Evolutionary conservation across 129 eudicot species (phyloP).

Genomic region (Smallanthus sonchifolius): DNA sequence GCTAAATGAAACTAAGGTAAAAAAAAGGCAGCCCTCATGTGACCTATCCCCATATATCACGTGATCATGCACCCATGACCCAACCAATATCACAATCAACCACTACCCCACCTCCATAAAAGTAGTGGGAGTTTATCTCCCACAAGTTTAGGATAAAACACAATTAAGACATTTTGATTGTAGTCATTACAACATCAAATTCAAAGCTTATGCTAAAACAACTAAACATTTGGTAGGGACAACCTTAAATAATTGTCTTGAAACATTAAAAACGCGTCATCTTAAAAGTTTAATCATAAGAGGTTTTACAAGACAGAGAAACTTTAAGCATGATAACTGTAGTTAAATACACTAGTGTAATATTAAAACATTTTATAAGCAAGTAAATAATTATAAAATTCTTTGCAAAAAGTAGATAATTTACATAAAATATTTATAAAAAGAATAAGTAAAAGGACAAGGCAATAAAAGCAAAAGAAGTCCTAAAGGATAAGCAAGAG

Average conservation of each 20-base stretch:
- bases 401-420: background rate
- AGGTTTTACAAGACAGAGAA: background rate
- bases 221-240: slow-evolving; percentile 4
- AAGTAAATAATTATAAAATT: background rate
- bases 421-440: background rate
- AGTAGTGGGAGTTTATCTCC: background rate
- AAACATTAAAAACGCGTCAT: background rate
- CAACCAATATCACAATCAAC: slow-evolving; percentile 34
- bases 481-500: slow-evolving; percentile 29
- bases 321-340: background rate
- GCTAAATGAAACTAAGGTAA: slow-evolving; percentile 32
- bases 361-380: background rate
- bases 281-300: background rate
- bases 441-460: slow-evolving; percentile 14
- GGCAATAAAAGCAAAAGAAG: slow-evolving; percentile 27
- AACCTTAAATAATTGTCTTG: background rate
- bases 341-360: background rate
- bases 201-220: background rate
- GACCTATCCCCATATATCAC: slow-evolving; percentile 41
- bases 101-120: slow-evolving; percentile 17
- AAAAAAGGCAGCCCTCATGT: slow-evolving; percentile 57
- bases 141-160: background rate
- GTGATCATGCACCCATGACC: slow-evolving; percentile 50
- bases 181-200: slow-evolving; percentile 11
- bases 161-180: background rate